Conservation (phyloP, 257 asterid species). For the Solanum neorickii region DNA sequence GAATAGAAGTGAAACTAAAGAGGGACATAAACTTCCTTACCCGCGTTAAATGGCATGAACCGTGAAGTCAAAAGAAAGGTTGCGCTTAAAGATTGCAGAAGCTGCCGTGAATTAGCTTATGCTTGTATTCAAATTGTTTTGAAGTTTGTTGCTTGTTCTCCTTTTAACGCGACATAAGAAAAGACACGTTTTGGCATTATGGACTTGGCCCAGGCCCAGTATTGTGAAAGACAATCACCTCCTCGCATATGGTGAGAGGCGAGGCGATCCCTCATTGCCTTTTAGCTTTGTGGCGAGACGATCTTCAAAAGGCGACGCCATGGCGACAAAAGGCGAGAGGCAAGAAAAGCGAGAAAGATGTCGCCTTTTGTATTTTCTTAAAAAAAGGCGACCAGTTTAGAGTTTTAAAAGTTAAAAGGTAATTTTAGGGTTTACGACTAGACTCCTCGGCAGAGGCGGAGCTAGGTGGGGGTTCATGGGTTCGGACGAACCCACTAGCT, state of each 20-base stretch:
- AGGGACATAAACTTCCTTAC: neutral
- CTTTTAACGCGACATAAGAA: neutral
- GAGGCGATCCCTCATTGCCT: neutral
- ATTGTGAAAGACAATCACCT: neutral
- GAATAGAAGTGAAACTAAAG: neutral
- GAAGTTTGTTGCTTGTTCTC: neutral
- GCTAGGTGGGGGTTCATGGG: too few relatives aligned
- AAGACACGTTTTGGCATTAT: neutral
- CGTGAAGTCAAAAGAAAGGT: neutral
- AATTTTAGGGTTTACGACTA: neutral
- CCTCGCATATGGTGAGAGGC: neutral
- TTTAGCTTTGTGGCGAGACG: neutral
- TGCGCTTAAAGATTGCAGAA: neutral
- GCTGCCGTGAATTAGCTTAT: neutral
- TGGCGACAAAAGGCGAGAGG: neutral
- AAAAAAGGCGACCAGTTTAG: neutral
- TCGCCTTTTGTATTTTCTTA: neutral
- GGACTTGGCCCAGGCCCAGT: neutral
- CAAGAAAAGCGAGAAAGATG: neutral
- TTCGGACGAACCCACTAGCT: too few relatives aligned
- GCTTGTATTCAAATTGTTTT: neutral
- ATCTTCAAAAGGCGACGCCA: neutral
- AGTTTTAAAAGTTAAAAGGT: neutral
- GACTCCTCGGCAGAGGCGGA: neutral
- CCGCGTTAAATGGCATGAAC: neutral